Evolutionary conservation across 768 basidiomycete genomes (phyloP), one percentile per base, ranked within the genome.

Genomic region (Auriscalpium orientale): DNA sequence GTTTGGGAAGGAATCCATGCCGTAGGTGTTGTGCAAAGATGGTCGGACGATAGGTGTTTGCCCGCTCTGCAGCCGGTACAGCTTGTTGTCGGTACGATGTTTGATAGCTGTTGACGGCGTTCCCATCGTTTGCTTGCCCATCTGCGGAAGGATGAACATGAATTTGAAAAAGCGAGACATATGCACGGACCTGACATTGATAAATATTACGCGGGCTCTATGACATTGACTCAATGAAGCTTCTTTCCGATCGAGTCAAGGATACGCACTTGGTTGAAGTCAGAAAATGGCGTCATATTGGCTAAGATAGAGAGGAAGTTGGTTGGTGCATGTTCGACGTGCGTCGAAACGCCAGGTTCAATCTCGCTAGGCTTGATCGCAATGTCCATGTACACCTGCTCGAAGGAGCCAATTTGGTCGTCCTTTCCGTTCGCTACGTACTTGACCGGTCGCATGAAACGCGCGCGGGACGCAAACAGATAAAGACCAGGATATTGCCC

Each of bases 41-140:
- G 97, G 97, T 35, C 97, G 89, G 36, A 98, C 97, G 60, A 98
- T 78, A 1, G 97, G 97, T 33, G 84, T 93, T 70, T 99, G 97
- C 4, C 94, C 94, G 5, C 87, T 87, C 74, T 98, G 95, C 4
- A 99, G 79, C 20, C 93, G 86, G 71, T 98, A 98, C 46, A 98
- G 82, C 72, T 98, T 99, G 77, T 98, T 98, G 72, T 99, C 97
- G 10, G 97, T 98, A 57, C 97, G 82, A 65, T 94, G 91, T 64
- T 82, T 81, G 43, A 98, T 70, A 6, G 93, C 89, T 2, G 95
- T 98, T 35, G 93, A 86, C 2, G 97, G 95, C 18, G 97, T 98
- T 28, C 97, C 97, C 97, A 99, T 99, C 2, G 91, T 89, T 83
- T 99, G 97, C 76, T 99, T 99, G 69, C 95, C 94, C 97, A 99